Percentiles rank a stretch among this genome's conserved stretches.
phyloP scores from a whole-genome alignment of 768 basidiomycete genomes.

The Phylloporus scabripes region DNA sequence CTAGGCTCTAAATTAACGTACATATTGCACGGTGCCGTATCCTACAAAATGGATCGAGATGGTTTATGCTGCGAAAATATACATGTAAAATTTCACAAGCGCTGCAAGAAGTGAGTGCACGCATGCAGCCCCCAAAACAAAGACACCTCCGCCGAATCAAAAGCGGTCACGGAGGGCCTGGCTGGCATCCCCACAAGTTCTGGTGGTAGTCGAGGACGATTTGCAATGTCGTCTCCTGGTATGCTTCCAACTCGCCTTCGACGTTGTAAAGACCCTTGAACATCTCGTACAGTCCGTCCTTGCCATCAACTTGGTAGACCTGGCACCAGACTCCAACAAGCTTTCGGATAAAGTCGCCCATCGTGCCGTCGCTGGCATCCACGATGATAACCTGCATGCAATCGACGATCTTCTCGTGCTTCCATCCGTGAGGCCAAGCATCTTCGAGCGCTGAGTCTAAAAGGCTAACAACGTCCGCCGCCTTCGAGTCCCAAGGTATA shows the following conservation, averaged over 20 bases:
- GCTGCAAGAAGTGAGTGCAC: too few species aligned
- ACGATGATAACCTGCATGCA: constrained; percentile 30
- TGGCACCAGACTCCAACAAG: constrained; percentile 26
- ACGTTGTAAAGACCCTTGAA: constrained; percentile 20
- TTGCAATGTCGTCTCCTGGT: constrained; percentile 4
- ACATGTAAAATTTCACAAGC: too few species aligned
- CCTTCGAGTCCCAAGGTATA: constrained; percentile 21
- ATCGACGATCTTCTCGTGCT: constrained; percentile 13
- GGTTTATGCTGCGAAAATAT: background rate
- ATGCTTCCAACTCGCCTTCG: constrained; percentile 25
- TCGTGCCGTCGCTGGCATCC: constrained; percentile 23
- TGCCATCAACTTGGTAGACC: constrained; percentile 21
- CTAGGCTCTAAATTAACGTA: background rate
- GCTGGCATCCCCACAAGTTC: constrained; percentile 24
- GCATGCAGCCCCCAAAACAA: background rate
- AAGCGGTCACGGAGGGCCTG: constrained; percentile 6
- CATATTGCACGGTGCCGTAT: background rate
- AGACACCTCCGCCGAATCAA: background rate
- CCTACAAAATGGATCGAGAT: constrained; percentile 8
- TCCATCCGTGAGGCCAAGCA: constrained; percentile 19
- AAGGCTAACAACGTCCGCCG: constrained; percentile 12
- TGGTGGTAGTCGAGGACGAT: constrained; percentile 18
- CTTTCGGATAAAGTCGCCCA: constrained; percentile 28
- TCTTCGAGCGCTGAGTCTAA: constrained; percentile 23
- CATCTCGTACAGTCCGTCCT: constrained; percentile 15